These are phyloP conservation scores for Acrodontium crateriforme DNA, from an alignment of 2,329 filamentous ascomycete species.

Conservation along the genomic window DNA sequence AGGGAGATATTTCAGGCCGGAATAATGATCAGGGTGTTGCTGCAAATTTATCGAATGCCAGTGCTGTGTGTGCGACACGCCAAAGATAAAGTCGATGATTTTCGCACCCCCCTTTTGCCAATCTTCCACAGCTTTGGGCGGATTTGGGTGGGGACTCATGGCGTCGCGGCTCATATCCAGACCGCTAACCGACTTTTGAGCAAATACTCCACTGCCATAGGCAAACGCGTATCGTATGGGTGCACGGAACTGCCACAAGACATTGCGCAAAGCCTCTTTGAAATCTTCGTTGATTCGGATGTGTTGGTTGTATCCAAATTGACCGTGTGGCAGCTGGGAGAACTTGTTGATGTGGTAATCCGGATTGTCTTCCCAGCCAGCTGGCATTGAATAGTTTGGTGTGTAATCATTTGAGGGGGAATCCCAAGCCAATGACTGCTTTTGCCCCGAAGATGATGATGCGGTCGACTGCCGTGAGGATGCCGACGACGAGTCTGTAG, in stretches of 20 bases:
- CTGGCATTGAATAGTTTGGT: slow-evolving; percentile 25
- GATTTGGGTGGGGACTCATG: slow-evolving; percentile 63
- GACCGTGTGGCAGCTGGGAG: slow-evolving; percentile 59
- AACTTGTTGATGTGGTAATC: slow-evolving; percentile 60
- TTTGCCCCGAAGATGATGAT: slow-evolving; percentile 3
- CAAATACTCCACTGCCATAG: slow-evolving; percentile 92
- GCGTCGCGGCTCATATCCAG: slow-evolving; percentile 30
- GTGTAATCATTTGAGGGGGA: too few relatives aligned
- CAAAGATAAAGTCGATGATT: slow-evolving; percentile 98
- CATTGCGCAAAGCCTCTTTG: slow-evolving; percentile 74
- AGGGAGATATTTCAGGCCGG: slow-evolving; percentile 57
- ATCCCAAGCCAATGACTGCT: too few relatives aligned
- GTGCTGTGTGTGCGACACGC: slow-evolving; percentile 85
- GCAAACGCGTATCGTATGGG: slow-evolving; percentile 95
- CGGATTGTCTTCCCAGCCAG: slow-evolving; percentile 63
- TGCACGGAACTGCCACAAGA: slow-evolving; percentile 81
- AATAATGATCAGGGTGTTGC: slow-evolving; percentile 88
- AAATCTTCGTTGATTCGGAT: slow-evolving; percentile 93
- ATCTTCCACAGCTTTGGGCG: slow-evolving; percentile 65
- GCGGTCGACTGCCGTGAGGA: slow-evolving; percentile 6
- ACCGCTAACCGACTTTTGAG: slow-evolving; percentile 46
- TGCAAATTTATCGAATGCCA: slow-evolving; percentile 90
- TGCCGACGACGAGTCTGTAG: too few relatives aligned
- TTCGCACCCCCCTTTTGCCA: slow-evolving; percentile 80
- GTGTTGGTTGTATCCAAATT: slow-evolving; percentile 91